Base-by-base conservation (phyloP, 2,329 filamentous ascomycete species). In the Myriangium duriaei region DNA sequence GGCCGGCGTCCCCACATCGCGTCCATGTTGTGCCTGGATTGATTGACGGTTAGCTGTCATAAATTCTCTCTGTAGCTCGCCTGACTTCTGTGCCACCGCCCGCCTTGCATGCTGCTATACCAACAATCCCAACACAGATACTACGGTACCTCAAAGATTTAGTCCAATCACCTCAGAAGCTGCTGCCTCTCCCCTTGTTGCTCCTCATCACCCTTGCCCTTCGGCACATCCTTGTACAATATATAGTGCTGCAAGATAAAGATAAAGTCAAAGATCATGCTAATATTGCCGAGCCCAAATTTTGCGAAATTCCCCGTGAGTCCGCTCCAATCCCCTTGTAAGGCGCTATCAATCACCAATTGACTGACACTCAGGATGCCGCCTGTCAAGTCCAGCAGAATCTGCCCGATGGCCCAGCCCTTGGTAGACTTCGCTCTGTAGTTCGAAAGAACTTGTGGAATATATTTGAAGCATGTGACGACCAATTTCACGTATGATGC, bases 231-330 rank as follows among this genome's bases (percentile, higher is more conserved):
- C 43, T 56, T 58, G 54, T 94, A 96, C 13, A 94, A 58, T 24
- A 87, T 63, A 51, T 87, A 96, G 60, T 96, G 91, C 62, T 98
- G 91, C 4, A 72, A 52, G 36, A 96, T 79, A 55, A 96, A 96
- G 34, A 94, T 67, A 19, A 81, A 46, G 55, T 96, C 88, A 56
- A 94, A 96, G 2, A 83, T 57, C 50, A 96, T 79, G 41, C 79
- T 85, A 32, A 94, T 74, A 52, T 93, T 88, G 11, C 83, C 81
- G 30, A 96, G 68, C 2, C 78, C 76, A 42, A 96, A 76, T 63
- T 96, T 98, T 49, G 91, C 79, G 1, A 86, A 84, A 57, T 96
- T 96, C 1, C 87, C 88, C 0, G 79, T 86, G 41, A 96, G 69
- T 14, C 88, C 91, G 33, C 79, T 81, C 87, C 88, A 95, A 62